Conservation (phyloP, 2,329 filamentous ascomycete genomes). For the Westerdykella sp. region DNA sequence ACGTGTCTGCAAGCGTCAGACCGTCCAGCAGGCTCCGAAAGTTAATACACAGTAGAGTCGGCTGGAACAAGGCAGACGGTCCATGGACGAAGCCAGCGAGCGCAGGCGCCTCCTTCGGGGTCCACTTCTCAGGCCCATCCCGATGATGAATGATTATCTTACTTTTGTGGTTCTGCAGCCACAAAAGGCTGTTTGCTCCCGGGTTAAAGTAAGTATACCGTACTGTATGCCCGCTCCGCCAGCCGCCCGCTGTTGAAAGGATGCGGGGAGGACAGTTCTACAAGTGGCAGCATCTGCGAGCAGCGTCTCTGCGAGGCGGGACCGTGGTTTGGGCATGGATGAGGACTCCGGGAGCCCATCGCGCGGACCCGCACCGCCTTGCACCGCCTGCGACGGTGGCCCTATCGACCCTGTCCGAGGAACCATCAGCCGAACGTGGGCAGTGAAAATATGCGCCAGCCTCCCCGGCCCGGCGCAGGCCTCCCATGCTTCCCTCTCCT, state of each 20-base stretch:
- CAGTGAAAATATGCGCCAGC: constrained; percentile 18
- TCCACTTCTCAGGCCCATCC: too few relatives aligned
- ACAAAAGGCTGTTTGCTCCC: too few relatives aligned
- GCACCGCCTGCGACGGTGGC: too few relatives aligned
- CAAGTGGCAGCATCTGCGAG: constrained; percentile 2
- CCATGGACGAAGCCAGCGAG: too few relatives aligned
- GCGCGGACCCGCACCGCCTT: too few relatives aligned
- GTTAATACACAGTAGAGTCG: neutral
- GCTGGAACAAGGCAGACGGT: neutral
- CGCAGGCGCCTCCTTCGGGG: too few relatives aligned
- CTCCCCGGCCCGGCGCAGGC: constrained; percentile 8
- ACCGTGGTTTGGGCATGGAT: neutral
- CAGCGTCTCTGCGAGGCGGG: neutral
- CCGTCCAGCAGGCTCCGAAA: neutral
- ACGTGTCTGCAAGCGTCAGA: constrained; percentile 10
- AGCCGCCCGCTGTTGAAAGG: neutral
- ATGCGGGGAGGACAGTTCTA: neutral
- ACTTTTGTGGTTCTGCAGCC: too few relatives aligned
- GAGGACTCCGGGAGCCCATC: neutral
- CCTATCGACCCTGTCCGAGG: constrained; percentile 15
- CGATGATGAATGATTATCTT: too few relatives aligned
- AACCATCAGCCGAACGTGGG: constrained; percentile 40
- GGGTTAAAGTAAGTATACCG: too few relatives aligned
- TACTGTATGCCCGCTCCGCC: neutral
- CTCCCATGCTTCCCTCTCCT: constrained; percentile 23